These are phyloP conservation scores for Achaetomiella virescens DNA, from an alignment of 495 filamentous ascomycete species.

Conservation along the genomic window DNA sequence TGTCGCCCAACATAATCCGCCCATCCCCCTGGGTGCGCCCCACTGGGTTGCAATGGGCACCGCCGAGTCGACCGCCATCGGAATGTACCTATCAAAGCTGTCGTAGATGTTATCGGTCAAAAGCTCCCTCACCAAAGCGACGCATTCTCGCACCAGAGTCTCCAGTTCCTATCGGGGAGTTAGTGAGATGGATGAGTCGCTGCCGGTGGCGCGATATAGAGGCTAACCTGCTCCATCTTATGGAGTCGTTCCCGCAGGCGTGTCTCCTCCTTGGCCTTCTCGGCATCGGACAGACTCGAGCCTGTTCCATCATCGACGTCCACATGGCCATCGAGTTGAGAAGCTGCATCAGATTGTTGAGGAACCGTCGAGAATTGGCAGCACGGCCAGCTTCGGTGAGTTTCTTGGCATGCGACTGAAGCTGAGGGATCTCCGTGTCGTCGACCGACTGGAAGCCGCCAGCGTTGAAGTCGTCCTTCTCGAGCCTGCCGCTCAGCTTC, in stretches of 20 bases:
- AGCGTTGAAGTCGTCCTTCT: constrained; percentile 29
- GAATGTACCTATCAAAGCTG: constrained; percentile 32
- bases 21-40: constrained; percentile 40
- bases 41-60: constrained; percentile 41
- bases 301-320: constrained; percentile 43
- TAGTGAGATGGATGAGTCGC: neutral
- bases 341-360: constrained; percentile 49
- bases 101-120: constrained; percentile 42
- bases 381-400: constrained; percentile 45
- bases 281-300: constrained; percentile 36
- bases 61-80: constrained; percentile 35
- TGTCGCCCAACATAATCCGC: constrained; percentile 49
- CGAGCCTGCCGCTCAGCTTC: constrained; percentile 50
- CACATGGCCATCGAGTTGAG: constrained; percentile 56
- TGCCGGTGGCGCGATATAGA: constrained; percentile 12
- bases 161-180: constrained; percentile 26
- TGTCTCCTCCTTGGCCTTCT: constrained; percentile 36
- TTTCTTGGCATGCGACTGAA: constrained; percentile 55
- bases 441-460: constrained; percentile 33
- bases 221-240: constrained; percentile 41
- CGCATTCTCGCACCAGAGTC: constrained; percentile 27
- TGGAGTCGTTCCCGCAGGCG: constrained; percentile 38
- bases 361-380: constrained; percentile 24
- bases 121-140: constrained; percentile 32
- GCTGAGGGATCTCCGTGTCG: constrained; percentile 50